Evolutionary conservation across 148 eudicot species (phyloP).

Genomic region (Rhododendron ferrugineum): DNA sequence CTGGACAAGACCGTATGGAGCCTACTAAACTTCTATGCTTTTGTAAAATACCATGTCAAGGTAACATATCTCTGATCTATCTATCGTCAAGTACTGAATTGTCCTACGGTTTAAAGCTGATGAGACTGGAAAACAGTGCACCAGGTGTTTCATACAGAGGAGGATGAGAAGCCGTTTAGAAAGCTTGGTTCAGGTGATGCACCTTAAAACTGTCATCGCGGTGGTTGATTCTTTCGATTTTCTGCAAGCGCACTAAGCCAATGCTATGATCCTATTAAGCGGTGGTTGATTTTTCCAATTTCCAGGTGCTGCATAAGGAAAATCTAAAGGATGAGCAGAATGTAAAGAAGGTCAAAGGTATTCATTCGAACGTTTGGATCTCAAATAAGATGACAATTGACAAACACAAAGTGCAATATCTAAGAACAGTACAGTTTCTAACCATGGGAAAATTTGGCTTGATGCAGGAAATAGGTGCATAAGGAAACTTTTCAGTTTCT

Average conservation of each 20-base stretch:
- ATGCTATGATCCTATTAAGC: background rate
- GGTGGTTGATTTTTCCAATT: background rate
- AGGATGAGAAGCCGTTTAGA: conserved; percentile 66
- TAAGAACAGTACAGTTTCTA: background rate
- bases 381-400: background rate
- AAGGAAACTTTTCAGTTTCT: conserved; percentile 31
- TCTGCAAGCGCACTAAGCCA: background rate
- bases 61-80: conserved; percentile 27
- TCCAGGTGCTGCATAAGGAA: conserved; percentile 50
- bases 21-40: conserved; percentile 70
- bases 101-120: background rate
- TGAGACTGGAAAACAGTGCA: conserved; percentile 45
- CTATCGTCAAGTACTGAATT: background rate
- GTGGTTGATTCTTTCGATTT: background rate
- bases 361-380: background rate
- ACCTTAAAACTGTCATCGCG: background rate
- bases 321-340: conserved; percentile 34
- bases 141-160: conserved; percentile 70
- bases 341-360: conserved; percentile 42
- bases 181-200: conserved; percentile 62
- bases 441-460: background rate
- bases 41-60: conserved; percentile 78
- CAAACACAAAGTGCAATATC: background rate
- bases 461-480: conserved; percentile 47
- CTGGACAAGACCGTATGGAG: conserved; percentile 84